A percentile compares a stretch with the other conserved stretches of the same genome.
These are phyloP conservation scores for Sabuloglossum arenarium DNA, from an alignment of 495 filamentous ascomycete species.

Conservation along the genomic window DNA sequence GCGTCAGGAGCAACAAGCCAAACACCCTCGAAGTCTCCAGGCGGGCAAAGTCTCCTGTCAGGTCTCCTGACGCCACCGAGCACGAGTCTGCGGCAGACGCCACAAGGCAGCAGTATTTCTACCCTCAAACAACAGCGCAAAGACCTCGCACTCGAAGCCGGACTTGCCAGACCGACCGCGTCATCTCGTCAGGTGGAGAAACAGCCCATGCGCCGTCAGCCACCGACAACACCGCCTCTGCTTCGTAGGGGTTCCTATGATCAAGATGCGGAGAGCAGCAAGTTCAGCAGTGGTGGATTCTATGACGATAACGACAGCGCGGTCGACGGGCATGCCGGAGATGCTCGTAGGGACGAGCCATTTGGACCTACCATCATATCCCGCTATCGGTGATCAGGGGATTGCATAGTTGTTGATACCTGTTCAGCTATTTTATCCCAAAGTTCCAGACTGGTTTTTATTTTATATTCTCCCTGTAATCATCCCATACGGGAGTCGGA, in stretches of 20 bases:
- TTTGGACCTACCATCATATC: slow-evolving; percentile 1
- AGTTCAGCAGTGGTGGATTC: slow-evolving; percentile 34
- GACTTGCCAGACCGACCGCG: neutral
- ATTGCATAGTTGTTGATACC: no score
- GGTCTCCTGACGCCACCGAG: slow-evolving; percentile 70
- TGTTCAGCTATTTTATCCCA: no score
- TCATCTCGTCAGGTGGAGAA: slow-evolving; percentile 18
- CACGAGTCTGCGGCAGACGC: slow-evolving; percentile 38
- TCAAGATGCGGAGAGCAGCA: slow-evolving; percentile 38
- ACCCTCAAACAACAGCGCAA: neutral
- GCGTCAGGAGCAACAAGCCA: slow-evolving; percentile 6
- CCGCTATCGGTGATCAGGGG: neutral
- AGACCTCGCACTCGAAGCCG: neutral
- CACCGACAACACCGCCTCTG: slow-evolving; percentile 47
- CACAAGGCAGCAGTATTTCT: slow-evolving; percentile 7
- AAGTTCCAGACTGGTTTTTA: no score
- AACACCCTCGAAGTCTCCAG: slow-evolving; percentile 37
- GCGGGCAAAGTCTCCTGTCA: slow-evolving; percentile 33
- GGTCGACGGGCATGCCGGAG: neutral
- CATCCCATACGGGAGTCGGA: no score
- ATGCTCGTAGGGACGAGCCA: neutral
- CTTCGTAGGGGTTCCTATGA: slow-evolving; percentile 49
- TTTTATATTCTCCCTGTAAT: no score
- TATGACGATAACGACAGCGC: slow-evolving; percentile 29
- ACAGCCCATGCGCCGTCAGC: slow-evolving; percentile 17